A percentile compares a stretch with the other conserved stretches of the same genome.
Evolutionary conservation across 2,329 filamentous ascomycete species (phyloP).

Genomic region (Nemania sp.): DNA sequence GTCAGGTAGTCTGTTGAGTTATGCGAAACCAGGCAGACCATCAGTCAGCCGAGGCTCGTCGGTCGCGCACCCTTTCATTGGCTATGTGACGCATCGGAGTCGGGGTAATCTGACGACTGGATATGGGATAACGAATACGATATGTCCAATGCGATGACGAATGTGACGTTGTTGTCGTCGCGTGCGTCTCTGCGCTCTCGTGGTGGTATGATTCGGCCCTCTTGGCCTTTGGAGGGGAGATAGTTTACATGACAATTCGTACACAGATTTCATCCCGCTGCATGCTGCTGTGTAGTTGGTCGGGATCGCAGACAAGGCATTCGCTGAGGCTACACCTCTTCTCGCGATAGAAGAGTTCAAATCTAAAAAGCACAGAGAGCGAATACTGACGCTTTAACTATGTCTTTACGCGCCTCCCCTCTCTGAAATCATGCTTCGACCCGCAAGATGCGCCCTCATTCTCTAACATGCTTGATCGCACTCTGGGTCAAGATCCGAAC

Average conservation of each 20-base stretch:
- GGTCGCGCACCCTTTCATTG: neutral
- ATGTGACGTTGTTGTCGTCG: neutral
- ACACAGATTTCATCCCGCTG: neutral
- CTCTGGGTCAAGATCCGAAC: constrained; percentile 38
- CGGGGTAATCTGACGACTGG: neutral
- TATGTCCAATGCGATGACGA: neutral
- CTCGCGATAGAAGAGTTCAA: neutral
- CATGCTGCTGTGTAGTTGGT: neutral
- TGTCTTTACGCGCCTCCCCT: neutral
- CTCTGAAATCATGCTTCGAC: neutral
- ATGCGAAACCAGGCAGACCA: no score
- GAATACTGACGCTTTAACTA: neutral
- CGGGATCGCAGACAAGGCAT: neutral
- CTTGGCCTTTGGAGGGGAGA: neutral
- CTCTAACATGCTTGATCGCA: constrained; percentile 36
- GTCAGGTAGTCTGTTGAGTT: no score
- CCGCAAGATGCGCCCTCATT: constrained; percentile 17
- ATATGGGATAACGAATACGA: neutral
- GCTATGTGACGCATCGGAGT: neutral
- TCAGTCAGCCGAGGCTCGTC: neutral
- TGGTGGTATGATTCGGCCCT: neutral
- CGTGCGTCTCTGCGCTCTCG: neutral
- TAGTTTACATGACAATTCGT: neutral
- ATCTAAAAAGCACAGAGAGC: neutral
- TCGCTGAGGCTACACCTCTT: neutral